Base-by-base conservation (phyloP, 305 asterid species). In the Nicotiana rustica region DNA sequence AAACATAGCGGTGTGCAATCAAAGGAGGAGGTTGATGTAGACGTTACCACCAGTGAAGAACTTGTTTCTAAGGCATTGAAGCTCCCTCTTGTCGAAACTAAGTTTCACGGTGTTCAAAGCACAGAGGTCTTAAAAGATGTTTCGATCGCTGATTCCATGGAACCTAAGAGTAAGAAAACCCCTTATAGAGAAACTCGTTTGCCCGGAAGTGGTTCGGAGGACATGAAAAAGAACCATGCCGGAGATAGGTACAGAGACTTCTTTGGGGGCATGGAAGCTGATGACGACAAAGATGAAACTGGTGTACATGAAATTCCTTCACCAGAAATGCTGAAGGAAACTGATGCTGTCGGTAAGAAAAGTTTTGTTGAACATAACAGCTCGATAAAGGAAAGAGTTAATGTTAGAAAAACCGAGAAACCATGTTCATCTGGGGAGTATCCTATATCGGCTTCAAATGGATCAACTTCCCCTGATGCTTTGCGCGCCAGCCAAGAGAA, bases 31-130 rank as follows among this genome's bases (percentile, higher is more conserved):
- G 66, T 84, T 62, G 91, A 89, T 80, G 15, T 82, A 47, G 92
- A 93, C 78, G 47, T 61, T 83, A 84, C 81, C 69, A 91, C 90
- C 19, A 87, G 92, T 86, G 99, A 92, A 71, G 97, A 92, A 81
- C 94, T 92, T 82, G 91, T 93, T 84, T 93, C 97, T 55, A 90
- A 88, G 88, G 91, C 97, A 83, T 75, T 90, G 82, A 92, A 90
- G 85, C 96, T 93, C 81, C 98, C 97, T 21, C 95, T 95, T 68
- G 70, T 69, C 14, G 89, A 86, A 83, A 82, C 82, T 81, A 90
- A 82, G 12, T 60, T 81, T 83, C 87, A 79, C 75, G 87, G 49
- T 83, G 78, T 85, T 78, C 89, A 77, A 77, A 89, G 83, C 79
- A 78, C 84, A 56, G 80, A 83, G 67, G 57, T 70, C 60, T 81